Percentiles rank a stretch among this genome's conserved stretches.
Conservation (phyloP, 2,329 filamentous ascomycete genomes). For the Lasiodiplodia citricola region DNA sequence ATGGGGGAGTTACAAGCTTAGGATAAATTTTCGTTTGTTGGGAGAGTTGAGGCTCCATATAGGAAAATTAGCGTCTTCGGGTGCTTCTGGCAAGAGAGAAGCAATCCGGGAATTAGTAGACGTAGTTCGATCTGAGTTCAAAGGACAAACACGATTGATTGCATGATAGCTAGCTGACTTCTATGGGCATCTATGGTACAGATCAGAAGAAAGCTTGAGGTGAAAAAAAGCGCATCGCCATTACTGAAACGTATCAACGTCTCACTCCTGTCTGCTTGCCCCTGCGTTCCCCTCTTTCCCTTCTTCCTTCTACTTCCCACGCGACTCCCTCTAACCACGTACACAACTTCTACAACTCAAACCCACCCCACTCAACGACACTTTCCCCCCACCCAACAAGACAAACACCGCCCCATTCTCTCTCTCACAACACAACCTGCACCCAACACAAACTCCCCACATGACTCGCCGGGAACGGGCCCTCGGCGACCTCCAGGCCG, state of each 20-base stretch:
- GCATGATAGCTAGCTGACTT: background rate
- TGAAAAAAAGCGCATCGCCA: background rate
- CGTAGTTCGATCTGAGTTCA: no score
- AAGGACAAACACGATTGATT: background rate
- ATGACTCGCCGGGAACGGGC: constrained; percentile 13
- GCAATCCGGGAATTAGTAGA: no score
- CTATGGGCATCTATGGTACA: background rate
- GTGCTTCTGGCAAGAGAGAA: no score
- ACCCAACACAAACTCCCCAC: constrained; percentile 12
- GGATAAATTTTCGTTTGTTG: no score
- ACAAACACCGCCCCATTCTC: background rate
- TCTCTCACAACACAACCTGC: constrained; percentile 16
- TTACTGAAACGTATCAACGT: background rate
- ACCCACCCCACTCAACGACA: background rate
- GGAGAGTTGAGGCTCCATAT: no score
- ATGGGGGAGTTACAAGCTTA: no score
- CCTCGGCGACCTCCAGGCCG: constrained; percentile 18
- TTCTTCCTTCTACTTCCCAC: no score
- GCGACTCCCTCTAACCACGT: no score
- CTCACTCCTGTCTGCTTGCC: background rate
- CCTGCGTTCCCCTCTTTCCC: no score
- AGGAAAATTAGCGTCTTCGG: no score
- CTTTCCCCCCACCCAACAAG: background rate
- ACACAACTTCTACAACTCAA: no score
- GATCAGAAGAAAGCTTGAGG: background rate